Evolutionary conservation across 805 yeast genomes (phyloP).

Genomic region (Starmerella gropengiesseri): DNA sequence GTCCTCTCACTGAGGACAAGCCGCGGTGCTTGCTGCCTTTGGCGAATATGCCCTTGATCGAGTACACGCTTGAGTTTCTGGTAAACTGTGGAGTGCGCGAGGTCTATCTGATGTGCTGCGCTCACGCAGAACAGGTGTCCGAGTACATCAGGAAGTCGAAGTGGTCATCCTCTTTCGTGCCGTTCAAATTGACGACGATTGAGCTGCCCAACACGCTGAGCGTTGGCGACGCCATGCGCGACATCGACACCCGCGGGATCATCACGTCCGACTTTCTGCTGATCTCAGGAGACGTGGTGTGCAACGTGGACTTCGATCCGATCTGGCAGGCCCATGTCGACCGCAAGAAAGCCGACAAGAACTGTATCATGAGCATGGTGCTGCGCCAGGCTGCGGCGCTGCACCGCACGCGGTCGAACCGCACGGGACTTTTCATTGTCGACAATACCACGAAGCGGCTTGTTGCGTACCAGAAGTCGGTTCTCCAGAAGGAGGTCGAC

Average conservation of each 20-base stretch:
- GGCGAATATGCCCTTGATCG: slow-evolving; percentile 87
- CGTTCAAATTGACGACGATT: slow-evolving; percentile 69
- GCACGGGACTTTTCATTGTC: slow-evolving; percentile 60
- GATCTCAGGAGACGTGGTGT: slow-evolving; percentile 91
- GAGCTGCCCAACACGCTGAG: slow-evolving; percentile 78
- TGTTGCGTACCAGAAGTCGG: slow-evolving; percentile 62
- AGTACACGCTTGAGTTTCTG: slow-evolving; percentile 86
- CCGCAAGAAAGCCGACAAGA: slow-evolving; percentile 65
- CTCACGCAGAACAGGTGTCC: slow-evolving; percentile 83
- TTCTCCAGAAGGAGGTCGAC: slow-evolving; percentile 33
- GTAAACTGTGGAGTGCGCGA: slow-evolving; percentile 86
- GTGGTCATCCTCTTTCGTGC: slow-evolving; percentile 45
- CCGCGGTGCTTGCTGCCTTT: slow-evolving; percentile 89
- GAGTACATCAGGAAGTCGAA: slow-evolving; percentile 52
- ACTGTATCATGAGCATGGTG: slow-evolving; percentile 91
- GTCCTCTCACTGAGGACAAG: slow-evolving; percentile 75
- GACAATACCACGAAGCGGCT: slow-evolving; percentile 68
- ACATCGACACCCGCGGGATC: slow-evolving; percentile 79
- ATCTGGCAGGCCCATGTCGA: slow-evolving; percentile 63
- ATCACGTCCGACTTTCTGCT: slow-evolving; percentile 82
- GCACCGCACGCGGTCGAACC: slow-evolving; percentile 77
- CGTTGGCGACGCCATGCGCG: slow-evolving; percentile 97
- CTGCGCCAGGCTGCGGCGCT: slow-evolving; percentile 71
- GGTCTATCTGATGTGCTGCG: slow-evolving; percentile 78
- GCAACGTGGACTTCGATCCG: slow-evolving; percentile 70